Conservation (phyloP, 1,139 yeast genomes). For the Hansenula sp. region DNA sequence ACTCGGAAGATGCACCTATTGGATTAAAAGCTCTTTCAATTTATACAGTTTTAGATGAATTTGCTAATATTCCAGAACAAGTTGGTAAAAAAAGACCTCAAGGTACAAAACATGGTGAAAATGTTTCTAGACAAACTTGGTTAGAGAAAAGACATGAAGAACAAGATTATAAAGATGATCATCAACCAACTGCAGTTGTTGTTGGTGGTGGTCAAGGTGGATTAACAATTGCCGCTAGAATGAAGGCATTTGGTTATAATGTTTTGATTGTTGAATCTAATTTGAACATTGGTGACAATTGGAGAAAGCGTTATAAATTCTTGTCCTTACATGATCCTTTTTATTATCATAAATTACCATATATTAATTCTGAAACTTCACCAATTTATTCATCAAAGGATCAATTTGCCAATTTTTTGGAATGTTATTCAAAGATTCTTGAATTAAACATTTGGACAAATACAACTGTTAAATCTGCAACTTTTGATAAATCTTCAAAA, state of each 20-base stretch:
- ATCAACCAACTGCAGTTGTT: conserved; percentile 36
- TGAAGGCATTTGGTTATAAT: conserved; percentile 36
- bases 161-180: conserved; percentile 24
- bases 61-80: conserved; percentile 31
- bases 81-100: conserved; percentile 29
- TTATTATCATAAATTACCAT: conserved; percentile 38
- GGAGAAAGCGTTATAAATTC: conserved; percentile 42
- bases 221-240: conserved; percentile 37
- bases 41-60: conserved; percentile 33
- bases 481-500: conserved; percentile 26
- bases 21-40: conserved; percentile 31
- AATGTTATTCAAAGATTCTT: conserved; percentile 34
- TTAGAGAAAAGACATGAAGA: conserved; percentile 27
- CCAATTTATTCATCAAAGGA: conserved; percentile 41
- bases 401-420: conserved; percentile 40
- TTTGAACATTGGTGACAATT: conserved; percentile 37
- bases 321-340: conserved; percentile 42
- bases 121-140: conserved; percentile 31
- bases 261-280: conserved; percentile 36
- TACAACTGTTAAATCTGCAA: conserved; percentile 29
- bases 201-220: conserved; percentile 47
- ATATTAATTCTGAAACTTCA: conserved; percentile 36
- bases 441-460: conserved; percentile 37
- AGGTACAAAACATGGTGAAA: conserved; percentile 39
- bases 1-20: conserved; percentile 22